Percentiles rank a stretch among this genome's conserved stretches.
phyloP scores from a whole-genome alignment of 2,329 filamentous ascomycete species.

The Aspergillus sp. region DNA sequence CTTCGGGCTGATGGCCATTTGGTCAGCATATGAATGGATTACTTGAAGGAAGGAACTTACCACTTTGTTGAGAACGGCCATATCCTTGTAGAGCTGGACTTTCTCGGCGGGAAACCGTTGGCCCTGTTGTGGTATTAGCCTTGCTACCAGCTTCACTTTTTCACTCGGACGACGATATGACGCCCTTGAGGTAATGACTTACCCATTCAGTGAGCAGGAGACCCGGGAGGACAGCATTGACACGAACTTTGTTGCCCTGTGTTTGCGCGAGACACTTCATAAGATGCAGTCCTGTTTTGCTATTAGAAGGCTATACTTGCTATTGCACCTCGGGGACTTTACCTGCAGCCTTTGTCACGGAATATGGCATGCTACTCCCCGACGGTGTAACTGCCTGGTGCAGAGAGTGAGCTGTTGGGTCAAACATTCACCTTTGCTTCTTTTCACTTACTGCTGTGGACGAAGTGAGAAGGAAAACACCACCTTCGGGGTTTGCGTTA shows the following conservation, averaged over 20 bases:
- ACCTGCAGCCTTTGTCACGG: conserved; percentile 72
- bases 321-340: conserved; percentile 9
- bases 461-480: conserved; percentile 59
- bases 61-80: conserved; percentile 56
- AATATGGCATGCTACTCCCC: conserved; percentile 64
- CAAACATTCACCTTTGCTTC: conserved; percentile 11
- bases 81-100: conserved; percentile 51
- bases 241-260: conserved; percentile 57
- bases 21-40: conserved; percentile 1
- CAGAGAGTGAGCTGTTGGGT: neutral
- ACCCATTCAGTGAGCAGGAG: conserved; percentile 66
- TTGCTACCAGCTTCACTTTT: neutral
- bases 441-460: conserved; percentile 50
- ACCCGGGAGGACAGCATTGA: conserved; percentile 62
- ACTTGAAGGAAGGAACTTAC: conserved; percentile 30
- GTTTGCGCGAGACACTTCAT: conserved; percentile 61
- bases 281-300: conserved; percentile 52
- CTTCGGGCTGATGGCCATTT: conserved; percentile 25
- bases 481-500: conserved; percentile 58
- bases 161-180: neutral
- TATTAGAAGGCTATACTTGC: conserved; percentile 1
- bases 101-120: conserved; percentile 54
- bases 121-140: conserved; percentile 36
- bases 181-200: conserved; percentile 7
- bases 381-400: conserved; percentile 43